These are phyloP conservation scores for Phaeophleospora eucalypticola DNA, from an alignment of 2,329 filamentous ascomycete species.

Conservation along the genomic window DNA sequence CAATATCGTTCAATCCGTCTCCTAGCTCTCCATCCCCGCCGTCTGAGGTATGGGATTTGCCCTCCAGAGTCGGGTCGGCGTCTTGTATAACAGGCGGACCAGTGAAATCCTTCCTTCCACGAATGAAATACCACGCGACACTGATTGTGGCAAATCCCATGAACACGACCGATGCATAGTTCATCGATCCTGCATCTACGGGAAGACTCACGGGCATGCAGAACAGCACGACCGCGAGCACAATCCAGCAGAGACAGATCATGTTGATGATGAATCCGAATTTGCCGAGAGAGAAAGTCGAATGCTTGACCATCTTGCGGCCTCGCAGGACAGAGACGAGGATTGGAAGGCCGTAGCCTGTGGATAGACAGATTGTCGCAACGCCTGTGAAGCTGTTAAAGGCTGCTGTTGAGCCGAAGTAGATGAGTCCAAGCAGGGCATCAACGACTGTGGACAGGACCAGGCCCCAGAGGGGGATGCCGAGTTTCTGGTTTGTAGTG, in stretches of 20 bases:
- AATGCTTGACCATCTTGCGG: conserved; percentile 61
- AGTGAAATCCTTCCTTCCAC: conserved; percentile 33
- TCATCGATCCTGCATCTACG: conserved; percentile 40
- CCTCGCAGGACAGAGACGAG: conserved; percentile 65
- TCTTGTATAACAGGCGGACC: conserved; percentile 33
- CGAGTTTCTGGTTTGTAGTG: conserved; percentile 59
- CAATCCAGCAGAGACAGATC: conserved; percentile 66
- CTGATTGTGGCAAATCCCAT: conserved; percentile 32
- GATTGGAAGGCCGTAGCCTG: conserved; percentile 72
- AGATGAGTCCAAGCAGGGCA: conserved; percentile 70
- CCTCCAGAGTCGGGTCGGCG: conserved; percentile 25
- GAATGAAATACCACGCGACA: conserved; percentile 33
- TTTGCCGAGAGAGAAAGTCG: conserved; percentile 63
- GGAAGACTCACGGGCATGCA: conserved; percentile 61
- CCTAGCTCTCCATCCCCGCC: conserved; percentile 23
- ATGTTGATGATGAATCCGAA: conserved; percentile 67
- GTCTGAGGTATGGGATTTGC: conserved; percentile 18
- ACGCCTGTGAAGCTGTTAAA: conserved; percentile 79
- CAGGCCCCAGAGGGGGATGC: conserved; percentile 67
- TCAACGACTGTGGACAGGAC: conserved; percentile 65
- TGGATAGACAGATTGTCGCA: conserved; percentile 72
- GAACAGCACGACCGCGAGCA: conserved; percentile 66
- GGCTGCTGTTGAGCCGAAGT: conserved; percentile 71
- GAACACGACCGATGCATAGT: conserved; percentile 35
- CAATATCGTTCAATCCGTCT: conserved; percentile 5